A percentile compares a stretch with the other conserved stretches of the same genome.
Conservation (phyloP, 1,139 yeast genomes). For the Maudiozyma humilis region DNA sequence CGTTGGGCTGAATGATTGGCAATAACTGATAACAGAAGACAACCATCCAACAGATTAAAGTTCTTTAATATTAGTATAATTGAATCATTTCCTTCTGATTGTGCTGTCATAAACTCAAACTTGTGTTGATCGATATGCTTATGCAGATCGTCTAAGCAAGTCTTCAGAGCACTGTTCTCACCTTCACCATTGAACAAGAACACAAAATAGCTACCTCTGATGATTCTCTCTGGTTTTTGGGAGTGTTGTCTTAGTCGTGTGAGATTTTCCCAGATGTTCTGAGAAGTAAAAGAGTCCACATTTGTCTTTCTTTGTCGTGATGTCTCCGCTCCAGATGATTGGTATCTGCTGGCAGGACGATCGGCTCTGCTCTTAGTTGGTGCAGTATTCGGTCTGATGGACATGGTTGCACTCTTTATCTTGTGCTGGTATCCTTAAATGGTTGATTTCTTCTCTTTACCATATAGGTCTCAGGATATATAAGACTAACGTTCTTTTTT, state of each 20-base stretch:
- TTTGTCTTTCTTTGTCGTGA: not conserved
- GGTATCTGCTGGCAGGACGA: not conserved
- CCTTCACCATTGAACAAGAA: slow-evolving; percentile 9
- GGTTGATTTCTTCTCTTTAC: not conserved
- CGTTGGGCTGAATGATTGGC: slow-evolving; percentile 14
- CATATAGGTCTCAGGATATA: too few species aligned
- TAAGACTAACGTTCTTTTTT: too few species aligned
- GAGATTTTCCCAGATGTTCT: slow-evolving; percentile 23
- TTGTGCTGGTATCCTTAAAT: not conserved
- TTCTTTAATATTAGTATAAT: slow-evolving; percentile 10
- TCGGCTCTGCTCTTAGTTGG: not conserved
- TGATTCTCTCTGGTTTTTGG: slow-evolving; percentile 10
- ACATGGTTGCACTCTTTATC: slow-evolving; percentile 4
- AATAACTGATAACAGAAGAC: slow-evolving; percentile 19
- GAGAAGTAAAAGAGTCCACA: slow-evolving; percentile 2
- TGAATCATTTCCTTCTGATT: not conserved
- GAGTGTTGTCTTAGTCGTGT: slow-evolving; percentile 16
- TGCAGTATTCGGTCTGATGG: slow-evolving; percentile 3
- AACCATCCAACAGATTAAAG: slow-evolving; percentile 21
- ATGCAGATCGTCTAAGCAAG: slow-evolving; percentile 13
- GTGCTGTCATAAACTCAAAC: slow-evolving; percentile 8
- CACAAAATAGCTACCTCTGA: slow-evolving; percentile 19
- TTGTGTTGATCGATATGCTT: slow-evolving; percentile 15
- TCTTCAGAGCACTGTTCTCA: slow-evolving; percentile 6
- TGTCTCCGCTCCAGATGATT: not conserved